Evolutionary conservation across 2,329 filamentous ascomycete species (phyloP), one percentile per base, ranked within the genome.

Genomic region (Diaporthe caulivora): DNA sequence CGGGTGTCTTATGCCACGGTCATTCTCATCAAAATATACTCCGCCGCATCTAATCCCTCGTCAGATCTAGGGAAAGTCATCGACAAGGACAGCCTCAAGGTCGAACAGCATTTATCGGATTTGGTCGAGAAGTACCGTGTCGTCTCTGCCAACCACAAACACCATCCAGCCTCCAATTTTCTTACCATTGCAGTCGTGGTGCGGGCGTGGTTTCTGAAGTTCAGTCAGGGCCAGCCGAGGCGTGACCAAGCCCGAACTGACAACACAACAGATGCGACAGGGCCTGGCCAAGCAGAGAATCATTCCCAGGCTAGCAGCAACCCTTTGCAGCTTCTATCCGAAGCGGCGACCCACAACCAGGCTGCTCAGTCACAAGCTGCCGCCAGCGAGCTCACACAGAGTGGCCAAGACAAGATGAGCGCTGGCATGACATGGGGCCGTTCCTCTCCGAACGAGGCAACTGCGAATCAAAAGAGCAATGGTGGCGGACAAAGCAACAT

Each of bases 1-100:
- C 90, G 93, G 37, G 90, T 94, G 24, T 90, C 92, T 15, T 94
- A 94, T 79, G 91, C 91, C 8, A 87, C 92, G 2, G 91, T 95
- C 26, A 90, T 93, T 42, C 84, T 95, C 49, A 92, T 94, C 80
- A 95, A 94, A 81, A 88, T 95, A 75, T 92, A 92, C 81, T 92
- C 93, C 65, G 90, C 91, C 11, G 90, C 92, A 4, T 89, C 89
- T 1, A 87, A 88, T 18, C 88, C 91, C 0, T 87, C 88, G 53
- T 92, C 90, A 21, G 91, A 92, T 77, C 87, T 95, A 1, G 91
- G 91, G n/a, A 89, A 89, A 74, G 88, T 95, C 24, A 92, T 96
- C 75, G 87, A 91, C 76, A 90, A 90, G 75, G 88, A 92, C 71
- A 87, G 92, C 76, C 88, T 96, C 83, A 91, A 91, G 75, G 88